Conservation (phyloP, 2,329 filamentous ascomycete genomes). For the Xylaria sp. region DNA sequence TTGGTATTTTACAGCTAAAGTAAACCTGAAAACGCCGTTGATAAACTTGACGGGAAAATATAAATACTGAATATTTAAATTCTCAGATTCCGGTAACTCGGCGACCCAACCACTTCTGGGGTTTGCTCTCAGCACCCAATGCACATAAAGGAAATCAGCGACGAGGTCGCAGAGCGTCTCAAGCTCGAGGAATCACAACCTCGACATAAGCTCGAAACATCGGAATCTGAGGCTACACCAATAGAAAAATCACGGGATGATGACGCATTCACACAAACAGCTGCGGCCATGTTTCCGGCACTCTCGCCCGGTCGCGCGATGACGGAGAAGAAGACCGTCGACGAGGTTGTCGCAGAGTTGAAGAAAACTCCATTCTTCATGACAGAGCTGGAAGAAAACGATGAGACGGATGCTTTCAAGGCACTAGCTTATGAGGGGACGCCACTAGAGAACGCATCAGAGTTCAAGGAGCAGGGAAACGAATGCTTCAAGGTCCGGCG, state of each 20-base stretch:
- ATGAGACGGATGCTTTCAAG: slow-evolving; percentile 84
- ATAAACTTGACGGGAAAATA: not conserved
- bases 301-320: slow-evolving; percentile 58
- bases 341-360: slow-evolving; percentile 66
- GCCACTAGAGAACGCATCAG: slow-evolving; percentile 79
- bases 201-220: slow-evolving; percentile 6
- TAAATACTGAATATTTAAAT: not conserved
- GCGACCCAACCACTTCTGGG: not conserved
- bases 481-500: slow-evolving; percentile 79
- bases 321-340: slow-evolving; percentile 59
- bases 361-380: slow-evolving; percentile 87
- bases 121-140: slow-evolving; percentile 35
- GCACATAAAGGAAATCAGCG: slow-evolving; percentile 56
- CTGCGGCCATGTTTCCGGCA: slow-evolving; percentile 49
- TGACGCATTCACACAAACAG: slow-evolving; percentile 9
- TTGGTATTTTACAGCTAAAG: not conserved
- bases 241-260: slow-evolving; percentile 11
- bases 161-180: slow-evolving; percentile 50
- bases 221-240: not conserved
- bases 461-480: slow-evolving; percentile 93
- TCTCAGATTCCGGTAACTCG: not conserved
- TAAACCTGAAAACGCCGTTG: not conserved
- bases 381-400: slow-evolving; percentile 89
- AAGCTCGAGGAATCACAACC: slow-evolving; percentile 51
- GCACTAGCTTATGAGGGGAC: slow-evolving; percentile 95